Evolutionary conservation across 108 stramenopile species (phyloP).

Genomic region (Cyclotella distinguenda): DNA sequence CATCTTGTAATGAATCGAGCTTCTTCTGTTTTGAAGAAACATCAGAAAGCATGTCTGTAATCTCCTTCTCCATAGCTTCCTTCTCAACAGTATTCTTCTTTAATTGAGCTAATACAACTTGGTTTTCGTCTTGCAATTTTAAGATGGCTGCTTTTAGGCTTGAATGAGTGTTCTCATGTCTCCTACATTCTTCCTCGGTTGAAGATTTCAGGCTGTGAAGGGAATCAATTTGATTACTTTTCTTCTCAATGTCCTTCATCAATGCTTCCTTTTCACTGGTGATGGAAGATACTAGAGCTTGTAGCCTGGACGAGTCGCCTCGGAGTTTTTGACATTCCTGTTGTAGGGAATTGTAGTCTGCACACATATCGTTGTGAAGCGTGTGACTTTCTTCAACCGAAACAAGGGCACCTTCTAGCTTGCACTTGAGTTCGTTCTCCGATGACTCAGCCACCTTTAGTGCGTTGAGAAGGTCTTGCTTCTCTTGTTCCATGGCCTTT

Average conservation of each 20-base stretch:
- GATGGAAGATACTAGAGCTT: slow-evolving; percentile 2
- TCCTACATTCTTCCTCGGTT: not conserved
- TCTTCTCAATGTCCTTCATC: slow-evolving; percentile 7
- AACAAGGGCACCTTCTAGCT: slow-evolving; percentile 15
- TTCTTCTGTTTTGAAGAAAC: slow-evolving; percentile 3
- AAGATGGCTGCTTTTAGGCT: not conserved
- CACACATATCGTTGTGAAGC: slow-evolving; percentile 2
- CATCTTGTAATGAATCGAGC: slow-evolving; percentile 12
- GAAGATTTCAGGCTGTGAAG: slow-evolving; percentile 3
- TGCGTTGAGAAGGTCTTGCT: slow-evolving; percentile 1
- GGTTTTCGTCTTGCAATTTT: slow-evolving; percentile 6
- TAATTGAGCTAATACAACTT: not conserved
- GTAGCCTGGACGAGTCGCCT: slow-evolving; percentile 1
- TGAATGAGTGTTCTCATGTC: not conserved
- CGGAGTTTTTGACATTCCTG: slow-evolving; percentile 7
- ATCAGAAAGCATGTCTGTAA: not conserved
- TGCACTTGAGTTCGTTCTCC: slow-evolving; percentile 6
- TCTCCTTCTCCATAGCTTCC: not conserved
- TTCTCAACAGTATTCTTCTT: not conserved
- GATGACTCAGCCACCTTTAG: slow-evolving; percentile 1
- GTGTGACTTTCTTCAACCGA: slow-evolving; percentile 7
- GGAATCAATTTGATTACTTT: slow-evolving; percentile 1
- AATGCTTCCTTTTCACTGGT: slow-evolving; percentile 8
- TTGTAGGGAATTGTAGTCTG: not conserved
- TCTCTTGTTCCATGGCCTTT: slow-evolving; percentile 3